phyloP scores from a whole-genome alignment of 164 flowering plant genomes.

The Pachysandra terminalis region DNA sequence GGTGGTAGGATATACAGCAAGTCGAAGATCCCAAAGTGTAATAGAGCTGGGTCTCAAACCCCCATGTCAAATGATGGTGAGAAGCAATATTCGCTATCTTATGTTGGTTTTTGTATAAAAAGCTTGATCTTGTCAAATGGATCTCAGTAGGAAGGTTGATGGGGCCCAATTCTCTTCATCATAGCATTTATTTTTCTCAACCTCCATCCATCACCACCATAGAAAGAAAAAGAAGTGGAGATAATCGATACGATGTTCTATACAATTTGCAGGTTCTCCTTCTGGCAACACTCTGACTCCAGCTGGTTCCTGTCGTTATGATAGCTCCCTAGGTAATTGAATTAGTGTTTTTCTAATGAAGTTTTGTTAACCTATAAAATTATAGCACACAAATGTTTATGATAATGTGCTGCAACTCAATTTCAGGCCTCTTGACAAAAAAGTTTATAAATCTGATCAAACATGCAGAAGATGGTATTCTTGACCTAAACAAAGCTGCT shows the following conservation, averaged over 20 bases:
- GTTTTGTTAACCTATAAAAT: not conserved
- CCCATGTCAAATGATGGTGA: conserved; percentile 49
- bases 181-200: not conserved
- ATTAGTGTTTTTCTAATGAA: not conserved
- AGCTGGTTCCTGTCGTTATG: conserved; percentile 76
- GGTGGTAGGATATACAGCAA: conserved; percentile 38
- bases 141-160: not conserved
- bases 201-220: not conserved
- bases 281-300: conserved; percentile 57
- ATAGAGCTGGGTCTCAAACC: conserved; percentile 43
- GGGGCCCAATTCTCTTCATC: not conserved
- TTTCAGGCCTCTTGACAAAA: conserved; percentile 80
- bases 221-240: not conserved
- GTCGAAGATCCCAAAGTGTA: conserved; percentile 40
- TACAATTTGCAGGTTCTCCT: conserved; percentile 55
- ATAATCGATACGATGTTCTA: not conserved
- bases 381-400: not conserved
- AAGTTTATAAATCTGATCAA: conserved; percentile 78
- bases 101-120: not conserved
- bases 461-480: conserved; percentile 78
- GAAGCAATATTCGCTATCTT: conserved; percentile 1
- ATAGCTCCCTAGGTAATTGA: conserved; percentile 67
- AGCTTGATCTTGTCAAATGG: not conserved
- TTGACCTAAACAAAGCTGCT: conserved; percentile 87
- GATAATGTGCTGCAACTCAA: conserved; percentile 3